Evolutionary conservation across 2,329 filamentous ascomycete species (phyloP).

Genomic region (Xylaria sp.): DNA sequence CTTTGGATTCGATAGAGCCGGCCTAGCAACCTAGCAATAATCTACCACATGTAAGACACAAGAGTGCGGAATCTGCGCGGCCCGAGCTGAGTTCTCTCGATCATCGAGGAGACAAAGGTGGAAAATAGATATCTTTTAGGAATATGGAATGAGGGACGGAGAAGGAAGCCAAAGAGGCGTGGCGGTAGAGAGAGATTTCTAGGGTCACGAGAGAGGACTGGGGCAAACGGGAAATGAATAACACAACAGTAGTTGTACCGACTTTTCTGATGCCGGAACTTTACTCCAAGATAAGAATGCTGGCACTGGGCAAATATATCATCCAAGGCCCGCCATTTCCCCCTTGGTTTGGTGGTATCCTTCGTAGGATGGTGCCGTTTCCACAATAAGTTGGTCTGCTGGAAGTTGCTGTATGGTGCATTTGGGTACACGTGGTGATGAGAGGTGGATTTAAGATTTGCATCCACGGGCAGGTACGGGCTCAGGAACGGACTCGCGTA

Average conservation of each 20-base stretch:
- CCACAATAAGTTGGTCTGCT: not conserved
- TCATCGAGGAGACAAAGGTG: not conserved
- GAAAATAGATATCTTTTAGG: constrained; percentile 1
- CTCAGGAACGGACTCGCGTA: not conserved
- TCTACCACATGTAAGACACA: not conserved
- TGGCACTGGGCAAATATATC: not conserved
- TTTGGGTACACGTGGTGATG: not conserved
- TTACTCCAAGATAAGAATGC: not conserved
- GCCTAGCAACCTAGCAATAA: not conserved
- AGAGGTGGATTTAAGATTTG: not conserved
- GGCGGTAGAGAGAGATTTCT: not conserved
- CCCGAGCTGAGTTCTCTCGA: not conserved
- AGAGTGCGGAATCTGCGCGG: not conserved
- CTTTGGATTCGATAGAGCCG: too few species aligned
- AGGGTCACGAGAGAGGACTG: not conserved
- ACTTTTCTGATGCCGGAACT: not conserved
- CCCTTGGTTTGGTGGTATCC: not conserved
- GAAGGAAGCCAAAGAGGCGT: not conserved
- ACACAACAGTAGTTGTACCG: not conserved
- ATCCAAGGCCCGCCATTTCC: not conserved
- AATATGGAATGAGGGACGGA: not conserved
- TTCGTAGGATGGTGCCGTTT: not conserved
- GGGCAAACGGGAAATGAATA: not conserved
- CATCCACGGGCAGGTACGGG: not conserved
- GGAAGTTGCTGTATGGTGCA: constrained; percentile 8